Conservation (phyloP, 495 filamentous ascomycete genomes). For the Cercophora sp. region DNA sequence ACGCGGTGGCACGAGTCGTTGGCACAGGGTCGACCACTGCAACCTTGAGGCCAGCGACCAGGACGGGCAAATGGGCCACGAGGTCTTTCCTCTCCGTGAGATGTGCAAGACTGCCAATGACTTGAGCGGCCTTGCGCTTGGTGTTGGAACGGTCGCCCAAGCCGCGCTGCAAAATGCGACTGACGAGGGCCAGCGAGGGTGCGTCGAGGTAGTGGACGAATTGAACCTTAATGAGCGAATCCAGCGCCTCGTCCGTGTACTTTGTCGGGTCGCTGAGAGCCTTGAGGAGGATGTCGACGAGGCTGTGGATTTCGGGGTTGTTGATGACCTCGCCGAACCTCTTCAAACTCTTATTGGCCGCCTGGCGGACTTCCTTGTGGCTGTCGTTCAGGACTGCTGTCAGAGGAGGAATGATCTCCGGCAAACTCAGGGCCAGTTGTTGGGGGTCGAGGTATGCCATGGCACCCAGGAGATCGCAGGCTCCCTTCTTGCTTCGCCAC, state of each 20-base stretch:
- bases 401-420: slow-evolving; percentile 92
- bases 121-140: slow-evolving; percentile 91
- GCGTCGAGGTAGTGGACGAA: slow-evolving; percentile 97
- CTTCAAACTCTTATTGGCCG: slow-evolving; percentile 92
- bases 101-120: slow-evolving; percentile 95
- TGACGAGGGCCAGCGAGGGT: slow-evolving; percentile 88
- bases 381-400: slow-evolving; percentile 93
- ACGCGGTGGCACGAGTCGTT: slow-evolving; percentile 93
- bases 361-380: slow-evolving; percentile 89
- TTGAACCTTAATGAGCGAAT: slow-evolving; percentile 88
- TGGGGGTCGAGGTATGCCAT: slow-evolving; percentile 98
- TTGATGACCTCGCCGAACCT: slow-evolving; percentile 97
- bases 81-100: slow-evolving; percentile 95
- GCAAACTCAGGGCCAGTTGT: slow-evolving; percentile 85
- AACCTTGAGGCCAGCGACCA: slow-evolving; percentile 83
- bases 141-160: slow-evolving; percentile 86
- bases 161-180: slow-evolving; percentile 90
- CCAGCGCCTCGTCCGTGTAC: slow-evolving; percentile 91
- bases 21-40: slow-evolving; percentile 95
- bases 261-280: slow-evolving; percentile 96
- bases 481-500: slow-evolving; percentile 97
- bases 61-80: slow-evolving; percentile 81
- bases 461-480: slow-evolving; percentile 90
- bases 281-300: slow-evolving; percentile 88
- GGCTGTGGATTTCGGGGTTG: slow-evolving; percentile 90